These are phyloP conservation scores for Brassica nigra DNA, from an alignment of 345 rosid genomes.

Conservation along the genomic window DNA sequence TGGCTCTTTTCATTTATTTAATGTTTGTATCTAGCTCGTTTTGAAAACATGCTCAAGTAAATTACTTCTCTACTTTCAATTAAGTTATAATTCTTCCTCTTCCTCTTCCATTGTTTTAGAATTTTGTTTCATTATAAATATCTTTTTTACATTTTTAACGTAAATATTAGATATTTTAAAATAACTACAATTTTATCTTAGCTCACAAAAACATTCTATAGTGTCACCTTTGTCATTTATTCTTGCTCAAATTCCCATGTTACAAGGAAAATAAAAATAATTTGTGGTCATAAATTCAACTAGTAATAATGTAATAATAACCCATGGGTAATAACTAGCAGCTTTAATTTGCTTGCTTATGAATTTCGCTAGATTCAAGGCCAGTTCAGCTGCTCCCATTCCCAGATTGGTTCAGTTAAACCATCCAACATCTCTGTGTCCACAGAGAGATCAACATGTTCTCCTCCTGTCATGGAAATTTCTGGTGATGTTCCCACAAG, in stretches of 20 bases:
- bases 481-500: conserved; percentile 49
- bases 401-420: conserved; percentile 48
- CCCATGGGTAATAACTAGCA: not conserved
- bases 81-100: no score
- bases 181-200: no score
- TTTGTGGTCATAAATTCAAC: conserved; percentile 2
- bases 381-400: conserved; percentile 61
- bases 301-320: not conserved
- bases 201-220: not conserved
- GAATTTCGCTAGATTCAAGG: conserved; percentile 32
- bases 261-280: conserved; percentile 12
- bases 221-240: conserved; percentile 18
- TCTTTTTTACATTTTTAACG: no score
- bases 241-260: conserved; percentile 14
- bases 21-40: no score
- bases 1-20: not conserved
- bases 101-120: no score
- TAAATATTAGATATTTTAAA: no score
- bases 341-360: not conserved
- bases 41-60: no score
- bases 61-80: no score
- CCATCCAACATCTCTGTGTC: conserved; percentile 39
- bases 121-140: no score
- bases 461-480: conserved; percentile 51
- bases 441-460: conserved; percentile 42